Evolutionary conservation across 129 eudicot genomes (phyloP), one percentile per base, ranked within the genome.

Genomic region (Centella asiatica): DNA sequence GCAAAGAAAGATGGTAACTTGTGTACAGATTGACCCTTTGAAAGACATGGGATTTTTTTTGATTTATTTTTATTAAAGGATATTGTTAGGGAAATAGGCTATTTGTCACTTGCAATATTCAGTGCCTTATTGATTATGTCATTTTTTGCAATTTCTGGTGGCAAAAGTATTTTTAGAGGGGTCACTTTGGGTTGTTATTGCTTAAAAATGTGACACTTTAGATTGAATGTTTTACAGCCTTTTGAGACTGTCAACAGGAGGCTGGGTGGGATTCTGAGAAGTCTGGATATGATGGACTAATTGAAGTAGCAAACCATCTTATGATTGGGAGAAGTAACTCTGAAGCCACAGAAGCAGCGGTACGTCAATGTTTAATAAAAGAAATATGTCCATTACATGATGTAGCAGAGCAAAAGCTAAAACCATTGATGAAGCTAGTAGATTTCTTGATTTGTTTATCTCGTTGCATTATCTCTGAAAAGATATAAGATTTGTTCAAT

Each of bases 201-300:
- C 47, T 42, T 12, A 5, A 19, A 6, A 17, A 46, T 46, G 51
- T 46, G 18, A n/a, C 24, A 19, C 51, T 58, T 20, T 32, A 23
- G 44, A 8, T 33, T 13, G 23, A 31, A 8, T 57, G 44, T 2
- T 33, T 57, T 34, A 39, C 13, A 27, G 14, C 5, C 10, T 15
- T 69, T 6, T 14, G 46, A 36, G 36, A 29, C 18, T 14, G 33
- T 32, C 25, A 10, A 19, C 75, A 90, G 98, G 99, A 92, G 68
- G 80, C 76, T 62, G 96, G 99, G 33, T 87, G 99, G 96, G 96
- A 92, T 60, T 92, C 99, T 4, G 82, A 84, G 63, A 92, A 82
- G 72, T 73, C 81, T 13, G 96, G 96, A 52, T 92, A 92, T 42
- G 95, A 92, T 71, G 99, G 99, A 64, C 64, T 92, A 23, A 92